A percentile compares a stretch with the other conserved stretches of the same genome.
phyloP scores from a whole-genome alignment of 2,329 filamentous ascomycete genomes.

The Alternaria sp. region DNA sequence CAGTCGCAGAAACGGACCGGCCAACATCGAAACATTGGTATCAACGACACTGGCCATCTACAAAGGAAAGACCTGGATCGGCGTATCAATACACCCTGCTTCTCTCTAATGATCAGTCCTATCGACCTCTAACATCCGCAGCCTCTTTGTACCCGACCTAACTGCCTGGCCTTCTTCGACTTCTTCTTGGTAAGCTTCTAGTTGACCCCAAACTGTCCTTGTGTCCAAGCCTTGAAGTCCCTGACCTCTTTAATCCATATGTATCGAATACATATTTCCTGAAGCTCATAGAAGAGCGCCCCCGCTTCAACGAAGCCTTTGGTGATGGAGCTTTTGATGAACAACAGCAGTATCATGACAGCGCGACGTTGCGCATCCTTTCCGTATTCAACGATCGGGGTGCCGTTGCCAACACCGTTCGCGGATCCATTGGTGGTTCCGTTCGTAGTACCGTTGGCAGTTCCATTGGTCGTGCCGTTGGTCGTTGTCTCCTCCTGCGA shows the following conservation, averaged over 20 bases:
- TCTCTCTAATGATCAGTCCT: background rate
- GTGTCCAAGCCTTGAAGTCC: constrained; percentile 43
- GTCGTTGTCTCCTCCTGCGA: background rate
- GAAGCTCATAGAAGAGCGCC: constrained; percentile 48
- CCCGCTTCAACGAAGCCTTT: constrained; percentile 39
- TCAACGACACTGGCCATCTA: background rate
- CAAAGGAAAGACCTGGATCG: background rate
- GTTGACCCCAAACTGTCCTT: background rate
- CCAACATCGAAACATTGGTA: background rate
- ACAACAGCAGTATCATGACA: constrained; percentile 47
- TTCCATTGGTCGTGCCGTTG: background rate
- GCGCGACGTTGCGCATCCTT: constrained; percentile 45
- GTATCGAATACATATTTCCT: constrained; percentile 50
- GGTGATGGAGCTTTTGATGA: constrained; percentile 47
- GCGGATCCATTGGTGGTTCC: background rate
- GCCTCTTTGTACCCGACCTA: background rate
- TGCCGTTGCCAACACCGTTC: constrained; percentile 2
- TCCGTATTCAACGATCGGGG: constrained; percentile 29
- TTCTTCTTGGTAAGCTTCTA: constrained; percentile 16
- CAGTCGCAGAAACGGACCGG: background rate
- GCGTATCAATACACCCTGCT: background rate
- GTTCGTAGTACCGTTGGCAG: background rate
- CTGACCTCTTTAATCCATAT: constrained; percentile 51
- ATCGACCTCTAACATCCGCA: background rate
- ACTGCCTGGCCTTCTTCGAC: background rate